A percentile compares a stretch with the other conserved stretches of the same genome.
Conservation (phyloP, 1,284 basidiomycete genomes). For the Naganishia sp. region DNA sequence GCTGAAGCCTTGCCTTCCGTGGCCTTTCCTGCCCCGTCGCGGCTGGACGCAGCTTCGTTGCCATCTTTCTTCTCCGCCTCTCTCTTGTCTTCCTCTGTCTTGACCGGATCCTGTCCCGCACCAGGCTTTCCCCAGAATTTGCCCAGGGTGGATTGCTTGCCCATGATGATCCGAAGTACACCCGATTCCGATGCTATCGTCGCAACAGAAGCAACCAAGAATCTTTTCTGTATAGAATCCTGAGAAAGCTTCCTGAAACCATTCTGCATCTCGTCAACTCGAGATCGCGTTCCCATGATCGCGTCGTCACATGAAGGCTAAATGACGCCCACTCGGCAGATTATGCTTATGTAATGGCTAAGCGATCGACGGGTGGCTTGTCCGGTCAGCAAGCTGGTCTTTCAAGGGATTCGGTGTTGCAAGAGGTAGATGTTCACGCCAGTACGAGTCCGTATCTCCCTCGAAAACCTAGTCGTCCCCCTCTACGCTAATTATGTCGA, state of each 20-base stretch:
- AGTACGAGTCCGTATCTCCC: background rate
- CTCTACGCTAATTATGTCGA: background rate
- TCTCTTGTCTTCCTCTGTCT: constrained; percentile 18
- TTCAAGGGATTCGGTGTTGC: no score
- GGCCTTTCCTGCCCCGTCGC: background rate
- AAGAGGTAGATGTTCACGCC: no score
- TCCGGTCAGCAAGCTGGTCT: no score
- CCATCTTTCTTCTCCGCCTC: background rate
- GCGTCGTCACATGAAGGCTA: no score
- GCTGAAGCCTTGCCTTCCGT: background rate
- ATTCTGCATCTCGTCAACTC: no score
- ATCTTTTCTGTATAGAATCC: background rate
- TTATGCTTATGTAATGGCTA: no score
- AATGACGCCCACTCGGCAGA: no score
- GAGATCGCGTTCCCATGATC: no score
- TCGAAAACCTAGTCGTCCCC: no score
- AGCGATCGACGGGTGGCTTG: no score
- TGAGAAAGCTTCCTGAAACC: background rate
- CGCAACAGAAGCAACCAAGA: no score
- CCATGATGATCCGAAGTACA: constrained; percentile 2
- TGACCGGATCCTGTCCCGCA: background rate
- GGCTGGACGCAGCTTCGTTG: background rate
- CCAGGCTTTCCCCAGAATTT: constrained; percentile 31
- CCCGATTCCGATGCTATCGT: no score
- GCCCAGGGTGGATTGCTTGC: constrained; percentile 30